A percentile compares a stretch with the other conserved stretches of the same genome.
Evolutionary conservation across 768 basidiomycete species (phyloP).

Genomic region (Mycena filopes): DNA sequence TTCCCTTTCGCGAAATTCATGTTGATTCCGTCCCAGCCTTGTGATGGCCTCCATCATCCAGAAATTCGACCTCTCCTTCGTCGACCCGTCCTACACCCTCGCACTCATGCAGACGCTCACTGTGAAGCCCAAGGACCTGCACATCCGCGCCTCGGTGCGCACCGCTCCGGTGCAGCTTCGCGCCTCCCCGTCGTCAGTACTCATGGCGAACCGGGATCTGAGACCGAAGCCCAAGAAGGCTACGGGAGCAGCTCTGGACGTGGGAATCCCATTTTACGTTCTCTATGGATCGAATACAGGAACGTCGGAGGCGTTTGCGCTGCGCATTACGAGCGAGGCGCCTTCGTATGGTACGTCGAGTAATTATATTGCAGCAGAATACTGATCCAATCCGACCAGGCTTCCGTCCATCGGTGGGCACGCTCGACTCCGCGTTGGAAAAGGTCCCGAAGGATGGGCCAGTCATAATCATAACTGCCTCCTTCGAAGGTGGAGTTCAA

Average conservation of each 20-base stretch:
- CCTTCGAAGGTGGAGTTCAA: conserved; percentile 51
- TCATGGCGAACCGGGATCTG: conserved; percentile 22
- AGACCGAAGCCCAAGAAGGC: background rate
- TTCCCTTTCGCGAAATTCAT: too few relatives aligned
- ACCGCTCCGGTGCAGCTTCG: conserved; percentile 30
- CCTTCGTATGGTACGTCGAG: too few relatives aligned
- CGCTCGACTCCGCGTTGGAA: conserved; percentile 51
- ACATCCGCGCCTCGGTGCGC: conserved; percentile 52
- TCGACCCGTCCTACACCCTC: conserved; percentile 56
- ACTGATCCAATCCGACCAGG: too few relatives aligned
- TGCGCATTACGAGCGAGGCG: conserved; percentile 53
- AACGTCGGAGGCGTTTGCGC: conserved; percentile 59
- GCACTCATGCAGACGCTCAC: conserved; percentile 57
- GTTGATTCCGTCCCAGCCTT: too few relatives aligned
- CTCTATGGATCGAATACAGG: conserved; percentile 61
- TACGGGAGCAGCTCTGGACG: too few relatives aligned
- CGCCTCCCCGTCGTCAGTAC: conserved; percentile 32
- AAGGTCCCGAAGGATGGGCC: conserved; percentile 56
- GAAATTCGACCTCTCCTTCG: too few relatives aligned
- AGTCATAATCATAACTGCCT: conserved; percentile 56
- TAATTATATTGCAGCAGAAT: too few relatives aligned
- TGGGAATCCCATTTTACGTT: conserved; percentile 47
- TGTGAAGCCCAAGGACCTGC: conserved; percentile 56
- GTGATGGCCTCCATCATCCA: conserved; percentile 54
- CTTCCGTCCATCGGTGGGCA: conserved; percentile 50